These are phyloP conservation scores for Trichoderma sp. DNA, from an alignment of 2,329 filamentous ascomycete species.

Conservation along the genomic window DNA sequence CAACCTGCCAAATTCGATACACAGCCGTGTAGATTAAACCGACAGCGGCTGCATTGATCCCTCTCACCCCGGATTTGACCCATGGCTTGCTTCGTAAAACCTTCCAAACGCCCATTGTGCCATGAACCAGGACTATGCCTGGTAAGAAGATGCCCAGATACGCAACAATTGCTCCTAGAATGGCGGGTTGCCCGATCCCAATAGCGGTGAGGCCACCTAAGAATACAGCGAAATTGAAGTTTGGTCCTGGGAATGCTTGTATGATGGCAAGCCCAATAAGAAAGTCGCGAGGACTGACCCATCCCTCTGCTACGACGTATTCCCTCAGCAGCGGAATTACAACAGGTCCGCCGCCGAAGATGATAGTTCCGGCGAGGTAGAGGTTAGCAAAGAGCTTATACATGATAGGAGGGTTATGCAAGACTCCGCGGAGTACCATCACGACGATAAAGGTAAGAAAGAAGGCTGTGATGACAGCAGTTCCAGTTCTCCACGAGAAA, in stretches of 20 bases:
- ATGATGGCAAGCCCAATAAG: constrained; percentile 67
- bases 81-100: neutral
- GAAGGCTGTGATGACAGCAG: neutral
- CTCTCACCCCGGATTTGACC: neutral
- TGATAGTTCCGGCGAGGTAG: constrained; percentile 47
- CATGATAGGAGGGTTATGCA: neutral
- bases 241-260: constrained; percentile 37
- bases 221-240: neutral
- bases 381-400: neutral
- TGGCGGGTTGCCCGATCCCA: neutral
- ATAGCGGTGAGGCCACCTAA: neutral
- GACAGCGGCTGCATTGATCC: neutral
- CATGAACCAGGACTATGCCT: neutral
- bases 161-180: neutral
- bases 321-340: constrained; percentile 63
- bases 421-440: neutral
- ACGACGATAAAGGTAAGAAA: neutral
- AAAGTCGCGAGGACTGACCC: constrained; percentile 69
- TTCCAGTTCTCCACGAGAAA: neutral
- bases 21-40: constrained; percentile 53
- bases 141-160: neutral
- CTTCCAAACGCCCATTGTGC: neutral
- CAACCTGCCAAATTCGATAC: constrained; percentile 61
- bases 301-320: constrained; percentile 63
- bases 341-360: constrained; percentile 63